phyloP scores from a whole-genome alignment of 441 rosid species.

The Jatropha multifida region DNA sequence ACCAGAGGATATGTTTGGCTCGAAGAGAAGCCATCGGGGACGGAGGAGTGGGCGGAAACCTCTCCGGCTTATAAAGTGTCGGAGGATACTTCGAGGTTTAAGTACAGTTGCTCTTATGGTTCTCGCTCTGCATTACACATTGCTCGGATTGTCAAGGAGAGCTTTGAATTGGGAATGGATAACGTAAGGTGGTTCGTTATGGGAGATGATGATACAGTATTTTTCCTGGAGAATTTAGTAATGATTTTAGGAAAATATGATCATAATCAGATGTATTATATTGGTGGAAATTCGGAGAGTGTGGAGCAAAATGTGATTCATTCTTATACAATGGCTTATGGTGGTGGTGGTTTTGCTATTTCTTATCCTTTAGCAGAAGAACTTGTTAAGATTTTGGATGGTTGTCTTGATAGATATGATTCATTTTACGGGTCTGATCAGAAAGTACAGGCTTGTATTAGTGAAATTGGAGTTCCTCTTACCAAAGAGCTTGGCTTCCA shows the following conservation, averaged over 20 bases:
- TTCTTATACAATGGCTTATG: conserved; percentile 74
- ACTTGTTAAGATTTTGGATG: conserved; percentile 59
- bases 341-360: conserved; percentile 87
- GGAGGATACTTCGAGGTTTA: conserved; percentile 59
- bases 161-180: conserved; percentile 54
- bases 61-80: conserved; percentile 66
- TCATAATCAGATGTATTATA: conserved; percentile 78
- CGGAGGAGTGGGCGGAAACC: conserved; percentile 30
- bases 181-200: conserved; percentile 82
- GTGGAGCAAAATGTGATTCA: conserved; percentile 67
- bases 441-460: conserved; percentile 61
- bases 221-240: conserved; percentile 65
- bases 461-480: conserved; percentile 67
- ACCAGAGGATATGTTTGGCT: conserved; percentile 82
- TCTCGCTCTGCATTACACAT: conserved; percentile 72
- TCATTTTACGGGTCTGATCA: conserved; percentile 77
- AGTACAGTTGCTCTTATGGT: conserved; percentile 65
- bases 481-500: conserved; percentile 83
- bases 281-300: conserved; percentile 80
- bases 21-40: conserved; percentile 49
- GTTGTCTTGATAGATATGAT: conserved; percentile 68
- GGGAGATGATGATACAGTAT: conserved; percentile 92
- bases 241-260: conserved; percentile 61
- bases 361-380: conserved; percentile 68
- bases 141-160: conserved; percentile 77